A percentile compares a stretch with the other conserved stretches of the same genome.
These are phyloP conservation scores for Anisodus acutangulus DNA, from an alignment of 257 asterid species.

Conservation along the genomic window DNA sequence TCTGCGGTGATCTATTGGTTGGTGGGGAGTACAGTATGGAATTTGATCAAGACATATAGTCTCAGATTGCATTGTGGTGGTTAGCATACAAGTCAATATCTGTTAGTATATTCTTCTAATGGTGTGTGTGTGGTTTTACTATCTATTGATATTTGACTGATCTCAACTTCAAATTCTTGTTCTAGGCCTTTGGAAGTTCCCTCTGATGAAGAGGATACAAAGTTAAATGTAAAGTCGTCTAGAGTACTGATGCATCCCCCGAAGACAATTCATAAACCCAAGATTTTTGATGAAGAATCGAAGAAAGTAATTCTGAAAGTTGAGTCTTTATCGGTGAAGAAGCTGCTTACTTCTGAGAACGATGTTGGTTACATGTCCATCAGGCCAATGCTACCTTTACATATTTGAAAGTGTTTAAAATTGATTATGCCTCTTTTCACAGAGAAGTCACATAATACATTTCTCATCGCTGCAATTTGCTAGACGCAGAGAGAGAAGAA, in stretches of 20 bases:
- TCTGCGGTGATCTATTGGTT: too few relatives aligned
- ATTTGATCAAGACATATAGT: too few relatives aligned
- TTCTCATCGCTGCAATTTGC: neutral
- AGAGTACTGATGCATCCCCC: neutral
- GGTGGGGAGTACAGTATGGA: too few relatives aligned
- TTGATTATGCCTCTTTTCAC: neutral
- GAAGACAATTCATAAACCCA: neutral
- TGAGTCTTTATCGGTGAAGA: neutral
- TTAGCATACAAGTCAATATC: too few relatives aligned
- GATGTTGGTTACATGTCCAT: neutral
- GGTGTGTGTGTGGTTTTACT: too few relatives aligned
- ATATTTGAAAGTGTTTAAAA: neutral
- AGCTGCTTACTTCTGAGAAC: slow-evolving; percentile 1
- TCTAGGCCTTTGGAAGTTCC: neutral
- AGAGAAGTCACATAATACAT: neutral
- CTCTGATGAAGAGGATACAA: slow-evolving; percentile 8
- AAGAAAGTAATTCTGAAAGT: neutral
- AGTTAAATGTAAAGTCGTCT: neutral
- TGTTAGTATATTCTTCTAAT: too few relatives aligned
- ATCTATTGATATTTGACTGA: too few relatives aligned
- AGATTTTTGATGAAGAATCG: neutral
- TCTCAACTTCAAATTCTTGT: neutral
- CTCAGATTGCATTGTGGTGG: too few relatives aligned
- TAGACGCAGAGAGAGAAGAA: neutral
- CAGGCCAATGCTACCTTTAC: neutral